Conservation (phyloP, 73 alveolate genomes). For the Paramecium sonneborni region DNA sequence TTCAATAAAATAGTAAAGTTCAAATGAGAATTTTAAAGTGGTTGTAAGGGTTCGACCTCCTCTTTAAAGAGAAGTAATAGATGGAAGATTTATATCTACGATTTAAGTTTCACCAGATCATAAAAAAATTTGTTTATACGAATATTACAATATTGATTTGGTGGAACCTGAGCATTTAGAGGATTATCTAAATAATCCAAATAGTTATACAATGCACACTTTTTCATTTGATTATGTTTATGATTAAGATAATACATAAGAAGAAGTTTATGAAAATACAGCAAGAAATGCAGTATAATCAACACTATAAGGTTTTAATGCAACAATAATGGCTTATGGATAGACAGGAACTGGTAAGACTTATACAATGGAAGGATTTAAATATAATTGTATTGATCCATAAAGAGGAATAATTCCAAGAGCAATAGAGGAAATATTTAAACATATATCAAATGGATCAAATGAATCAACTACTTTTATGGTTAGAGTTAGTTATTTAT, state of each 20-base stretch:
- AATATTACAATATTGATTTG: constrained; percentile 57
- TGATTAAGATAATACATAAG: constrained; percentile 91
- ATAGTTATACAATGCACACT: constrained; percentile 80
- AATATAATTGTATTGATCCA: constrained; percentile 89
- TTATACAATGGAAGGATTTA: constrained; percentile 98
- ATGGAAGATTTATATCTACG: constrained; percentile 62
- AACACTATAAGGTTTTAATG: constrained; percentile 95
- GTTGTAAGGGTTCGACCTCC: constrained; percentile 99
- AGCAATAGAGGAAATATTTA: constrained; percentile 95
- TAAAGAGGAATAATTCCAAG: constrained; percentile 98
- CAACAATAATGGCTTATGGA: constrained; percentile 98
- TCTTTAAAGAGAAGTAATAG: constrained; percentile 93
- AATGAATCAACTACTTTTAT: constrained; percentile 87
- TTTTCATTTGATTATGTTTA: constrained; percentile 96
- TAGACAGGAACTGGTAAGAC: constrained; percentile 99
- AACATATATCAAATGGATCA: constrained; percentile 83
- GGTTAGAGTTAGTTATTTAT: constrained; percentile 95
- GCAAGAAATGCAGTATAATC: constrained; percentile 92
- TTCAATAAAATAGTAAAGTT: not conserved
- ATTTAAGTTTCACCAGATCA: constrained; percentile 59
- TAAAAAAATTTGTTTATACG: constrained; percentile 53
- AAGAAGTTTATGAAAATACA: constrained; percentile 91
- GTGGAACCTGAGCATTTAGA: constrained; percentile 61
- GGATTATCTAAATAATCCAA: constrained; percentile 60
- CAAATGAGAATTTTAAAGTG: constrained; percentile 92